A percentile compares a stretch with the other conserved stretches of the same genome.
Conservation (phyloP, 2,329 filamentous ascomycete species). For the Claviceps arundinis region DNA sequence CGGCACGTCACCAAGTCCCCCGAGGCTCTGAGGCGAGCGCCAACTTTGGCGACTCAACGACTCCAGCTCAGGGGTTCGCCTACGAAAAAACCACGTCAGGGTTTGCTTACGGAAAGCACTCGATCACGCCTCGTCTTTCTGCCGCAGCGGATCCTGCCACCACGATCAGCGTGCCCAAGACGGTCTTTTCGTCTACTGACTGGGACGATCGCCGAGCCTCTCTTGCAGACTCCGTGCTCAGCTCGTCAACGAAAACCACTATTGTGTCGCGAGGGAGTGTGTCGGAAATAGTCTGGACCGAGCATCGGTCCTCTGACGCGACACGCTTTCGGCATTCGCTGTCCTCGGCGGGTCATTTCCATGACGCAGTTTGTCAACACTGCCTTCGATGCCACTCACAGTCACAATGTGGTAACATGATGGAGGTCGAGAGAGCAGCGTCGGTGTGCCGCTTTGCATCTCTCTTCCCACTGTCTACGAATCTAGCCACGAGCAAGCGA, state of each 20-base stretch:
- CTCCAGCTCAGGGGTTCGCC: too few relatives aligned
- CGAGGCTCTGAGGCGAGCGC: neutral
- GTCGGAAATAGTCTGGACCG: conserved; percentile 19
- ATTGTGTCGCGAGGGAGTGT: conserved; percentile 17
- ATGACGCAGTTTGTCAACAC: neutral
- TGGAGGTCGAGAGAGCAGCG: neutral
- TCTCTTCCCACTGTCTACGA: neutral
- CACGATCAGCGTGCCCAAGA: conserved; percentile 20
- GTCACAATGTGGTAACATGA: neutral
- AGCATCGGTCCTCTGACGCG: conserved; percentile 3
- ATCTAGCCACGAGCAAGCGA: neutral
- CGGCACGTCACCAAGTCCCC: neutral
- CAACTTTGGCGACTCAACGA: neutral
- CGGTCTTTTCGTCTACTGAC: conserved; percentile 15
- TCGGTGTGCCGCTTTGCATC: neutral
- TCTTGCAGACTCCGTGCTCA: neutral
- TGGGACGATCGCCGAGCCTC: neutral
- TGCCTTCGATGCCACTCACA: neutral
- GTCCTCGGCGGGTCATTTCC: neutral
- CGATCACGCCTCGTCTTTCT: conserved; percentile 14
- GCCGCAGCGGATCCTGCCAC: conserved; percentile 18
- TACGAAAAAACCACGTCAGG: conserved; percentile 5
- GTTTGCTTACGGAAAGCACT: conserved; percentile 10
- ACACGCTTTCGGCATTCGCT: neutral
- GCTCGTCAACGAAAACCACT: conserved; percentile 13